These are phyloP conservation scores for Leishmania arabica DNA, from an alignment of 208 protist genomes.

Conservation along the genomic window DNA sequence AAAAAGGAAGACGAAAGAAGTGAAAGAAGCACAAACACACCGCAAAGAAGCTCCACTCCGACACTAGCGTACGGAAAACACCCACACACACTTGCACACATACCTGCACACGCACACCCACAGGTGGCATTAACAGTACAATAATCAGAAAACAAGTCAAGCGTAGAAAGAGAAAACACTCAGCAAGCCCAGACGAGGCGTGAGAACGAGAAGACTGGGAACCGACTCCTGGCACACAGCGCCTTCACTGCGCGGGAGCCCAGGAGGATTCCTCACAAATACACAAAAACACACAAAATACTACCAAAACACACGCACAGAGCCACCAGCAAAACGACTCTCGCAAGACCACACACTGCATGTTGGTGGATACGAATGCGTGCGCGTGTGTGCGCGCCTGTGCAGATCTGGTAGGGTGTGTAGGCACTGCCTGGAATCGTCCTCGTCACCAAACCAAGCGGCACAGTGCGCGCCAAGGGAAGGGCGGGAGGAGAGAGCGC, in stretches of 20 bases:
- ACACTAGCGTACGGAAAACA: neutral
- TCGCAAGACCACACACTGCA: neutral
- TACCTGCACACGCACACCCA: neutral
- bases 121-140: neutral
- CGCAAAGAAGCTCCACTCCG: neutral
- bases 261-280: neutral
- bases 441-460: neutral
- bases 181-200: neutral
- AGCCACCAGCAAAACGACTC: neutral
- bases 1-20: neutral
- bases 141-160: neutral
- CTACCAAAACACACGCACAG: neutral
- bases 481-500: neutral
- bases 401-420: neutral
- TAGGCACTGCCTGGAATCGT: neutral
- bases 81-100: slow-evolving; percentile 14
- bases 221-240: neutral
- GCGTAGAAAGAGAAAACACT: neutral
- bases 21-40: neutral
- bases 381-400: neutral
- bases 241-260: neutral
- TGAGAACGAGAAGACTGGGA: neutral
- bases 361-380: neutral
- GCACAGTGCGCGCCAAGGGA: neutral
- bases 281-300: neutral